Evolutionary conservation across 2,329 filamentous ascomycete genomes (phyloP), one percentile per base, ranked within the genome.

Genomic region (Thielaviopsis euricoi): DNA sequence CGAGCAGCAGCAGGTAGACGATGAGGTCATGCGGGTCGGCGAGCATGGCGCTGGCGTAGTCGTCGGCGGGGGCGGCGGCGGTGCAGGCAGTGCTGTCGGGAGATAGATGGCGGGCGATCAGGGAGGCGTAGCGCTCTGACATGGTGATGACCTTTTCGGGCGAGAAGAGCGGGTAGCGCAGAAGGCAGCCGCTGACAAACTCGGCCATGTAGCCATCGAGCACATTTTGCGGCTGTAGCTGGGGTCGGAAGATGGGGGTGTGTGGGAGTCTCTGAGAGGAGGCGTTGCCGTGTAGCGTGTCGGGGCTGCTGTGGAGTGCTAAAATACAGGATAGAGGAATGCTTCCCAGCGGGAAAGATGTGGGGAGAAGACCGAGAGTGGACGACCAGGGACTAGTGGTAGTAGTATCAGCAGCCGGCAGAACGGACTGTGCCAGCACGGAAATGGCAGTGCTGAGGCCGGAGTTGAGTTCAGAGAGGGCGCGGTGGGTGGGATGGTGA

Each of bases 151-250:
- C 52, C 6, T 54, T 43, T 19, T 58, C 52, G 10, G 56, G 52
- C 2, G 56, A 58, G 15, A 58, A 21, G 17, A 58, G 22, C 9
- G 57, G 57, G 37, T 58, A 58, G n/a, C 26, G 51, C 17, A 43
- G 13, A 7, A 58, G 12, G 21, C n/a, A 54, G 23, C 26, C 52
- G 15, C 26, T 54, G 12, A 58, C 52, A 51, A 58, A 54, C 22
- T 58, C 57, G 37, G 52, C 52, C 43, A 58, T 51, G 33, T 58
- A 58, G 7, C 57, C 57, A 17, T 25, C 17, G 23, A 58, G 33
- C n/a, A 58, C 33, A 15, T 58, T 22, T 1, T 52, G 2, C 25
- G 26, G 49, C 48, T n/a, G 26, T 12, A 29, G 25, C 15, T 5
- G 15, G 13, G 15, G 37, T 3, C 15, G 15, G 7, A 7, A 4